Conservation (phyloP, 768 basidiomycete species). For the Lepiota brunneoincarnata region DNA sequence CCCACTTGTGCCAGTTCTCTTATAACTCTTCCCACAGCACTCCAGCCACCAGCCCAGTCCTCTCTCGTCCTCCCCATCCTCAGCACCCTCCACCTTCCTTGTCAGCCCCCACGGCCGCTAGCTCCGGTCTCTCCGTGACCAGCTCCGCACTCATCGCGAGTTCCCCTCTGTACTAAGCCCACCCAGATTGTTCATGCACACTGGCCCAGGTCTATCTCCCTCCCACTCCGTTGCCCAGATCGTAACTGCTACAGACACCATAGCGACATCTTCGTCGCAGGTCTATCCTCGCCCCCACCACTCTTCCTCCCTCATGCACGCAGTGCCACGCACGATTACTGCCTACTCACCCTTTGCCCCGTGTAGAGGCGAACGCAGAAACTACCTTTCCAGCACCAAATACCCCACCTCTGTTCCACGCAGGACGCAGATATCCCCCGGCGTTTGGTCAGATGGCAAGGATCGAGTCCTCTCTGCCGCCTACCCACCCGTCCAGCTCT, state of each 20-base stretch:
- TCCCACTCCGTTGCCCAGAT: constrained; percentile 3
- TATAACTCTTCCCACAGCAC: constrained; percentile 9
- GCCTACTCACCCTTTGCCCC: constrained; percentile 17
- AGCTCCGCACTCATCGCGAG: constrained; percentile 29
- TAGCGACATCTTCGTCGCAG: not conserved
- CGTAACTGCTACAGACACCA: constrained; percentile 6
- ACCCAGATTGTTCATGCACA: constrained; percentile 5
- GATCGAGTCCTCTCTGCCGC: constrained; percentile 41
- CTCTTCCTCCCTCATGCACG: constrained; percentile 15
- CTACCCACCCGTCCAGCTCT: constrained; percentile 45
- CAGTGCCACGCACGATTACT: constrained; percentile 19
- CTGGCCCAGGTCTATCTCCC: not conserved
- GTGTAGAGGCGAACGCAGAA: constrained; percentile 17
- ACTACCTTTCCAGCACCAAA: constrained; percentile 13
- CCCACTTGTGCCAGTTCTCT: constrained; percentile 23
- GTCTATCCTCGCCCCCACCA: constrained; percentile 2
- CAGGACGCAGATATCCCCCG: constrained; percentile 29
- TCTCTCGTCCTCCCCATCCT: constrained; percentile 9
- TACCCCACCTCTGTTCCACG: constrained; percentile 22
- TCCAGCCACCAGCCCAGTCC: constrained; percentile 7
- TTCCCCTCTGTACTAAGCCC: constrained; percentile 19
- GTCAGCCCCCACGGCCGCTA: constrained; percentile 7
- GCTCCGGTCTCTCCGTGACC: not conserved
- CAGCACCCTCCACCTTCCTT: constrained; percentile 2
- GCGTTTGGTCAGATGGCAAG: constrained; percentile 38